A percentile compares a stretch with the other conserved stretches of the same genome.
These are phyloP conservation scores for Plenodomus lindquistii DNA, from an alignment of 2,329 filamentous ascomycete species.

Conservation along the genomic window DNA sequence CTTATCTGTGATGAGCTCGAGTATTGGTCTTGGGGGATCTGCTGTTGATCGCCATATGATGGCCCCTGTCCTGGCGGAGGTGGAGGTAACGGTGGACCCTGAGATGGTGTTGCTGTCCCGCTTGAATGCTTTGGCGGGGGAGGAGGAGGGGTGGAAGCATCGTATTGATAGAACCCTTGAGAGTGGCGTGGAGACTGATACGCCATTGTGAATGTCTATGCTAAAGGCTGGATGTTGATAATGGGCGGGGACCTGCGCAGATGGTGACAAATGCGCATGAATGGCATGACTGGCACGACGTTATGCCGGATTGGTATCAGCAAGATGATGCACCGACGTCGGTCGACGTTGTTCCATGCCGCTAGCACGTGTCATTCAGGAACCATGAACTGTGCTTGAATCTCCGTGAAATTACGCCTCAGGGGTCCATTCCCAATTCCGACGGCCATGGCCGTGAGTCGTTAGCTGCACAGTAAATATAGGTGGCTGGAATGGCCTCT, in stretches of 20 bases:
- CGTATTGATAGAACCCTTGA: conserved; percentile 45
- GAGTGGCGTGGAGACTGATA: conserved; percentile 46
- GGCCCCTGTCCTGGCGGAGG: conserved; percentile 45
- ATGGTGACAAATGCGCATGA: not conserved
- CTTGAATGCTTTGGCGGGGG: conserved; percentile 52
- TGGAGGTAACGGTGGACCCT: conserved; percentile 51
- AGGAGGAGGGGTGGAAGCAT: conserved; percentile 53
- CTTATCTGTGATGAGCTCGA: conserved; percentile 20
- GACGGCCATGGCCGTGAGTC: not conserved
- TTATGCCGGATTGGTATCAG: not conserved
- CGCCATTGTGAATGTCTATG: conserved; percentile 31
- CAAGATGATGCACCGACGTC: not conserved
- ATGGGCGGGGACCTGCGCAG: no score
- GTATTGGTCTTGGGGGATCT: conserved; percentile 18
- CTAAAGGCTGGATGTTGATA: not conserved
- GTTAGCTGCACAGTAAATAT: not conserved
- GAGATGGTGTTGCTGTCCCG: conserved; percentile 46
- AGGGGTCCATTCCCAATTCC: not conserved
- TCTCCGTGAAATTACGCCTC: not conserved
- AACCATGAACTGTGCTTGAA: not conserved
- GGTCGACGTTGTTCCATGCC: not conserved
- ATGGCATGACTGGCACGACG: not conserved
- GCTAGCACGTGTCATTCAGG: not conserved
- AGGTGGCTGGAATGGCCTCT: not conserved
- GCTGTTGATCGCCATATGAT: conserved; percentile 22